These are phyloP conservation scores for Trichosanthes cucumerina DNA, from an alignment of 306 rosid genomes.

Conservation along the genomic window DNA sequence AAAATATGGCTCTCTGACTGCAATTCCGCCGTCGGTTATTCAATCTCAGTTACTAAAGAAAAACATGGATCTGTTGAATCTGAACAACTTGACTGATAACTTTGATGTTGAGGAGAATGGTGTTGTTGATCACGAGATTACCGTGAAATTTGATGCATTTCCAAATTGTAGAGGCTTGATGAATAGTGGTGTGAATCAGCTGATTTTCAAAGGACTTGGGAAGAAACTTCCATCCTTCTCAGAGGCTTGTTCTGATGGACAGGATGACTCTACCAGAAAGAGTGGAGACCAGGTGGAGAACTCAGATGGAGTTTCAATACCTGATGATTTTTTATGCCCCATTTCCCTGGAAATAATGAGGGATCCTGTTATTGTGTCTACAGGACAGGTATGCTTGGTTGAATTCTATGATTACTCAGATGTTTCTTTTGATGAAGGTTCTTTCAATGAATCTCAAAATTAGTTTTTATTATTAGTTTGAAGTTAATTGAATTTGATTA, in stretches of 20 bases:
- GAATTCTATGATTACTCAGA: neutral
- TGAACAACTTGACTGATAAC: conserved; percentile 27
- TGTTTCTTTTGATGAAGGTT: neutral
- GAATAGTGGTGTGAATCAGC: conserved; percentile 24
- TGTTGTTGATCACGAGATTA: conserved; percentile 21
- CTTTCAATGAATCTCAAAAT: too few species aligned
- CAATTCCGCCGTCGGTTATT: conserved; percentile 32
- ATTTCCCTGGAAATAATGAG: conserved; percentile 93
- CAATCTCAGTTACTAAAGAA: conserved; percentile 39
- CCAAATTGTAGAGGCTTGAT: conserved; percentile 22
- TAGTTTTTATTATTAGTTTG: too few species aligned
- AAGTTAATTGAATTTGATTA: too few species aligned
- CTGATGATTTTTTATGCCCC: conserved; percentile 93
- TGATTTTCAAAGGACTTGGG: conserved; percentile 25
- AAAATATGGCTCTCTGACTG: conserved; percentile 52
- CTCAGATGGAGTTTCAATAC: conserved; percentile 48
- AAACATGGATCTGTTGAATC: conserved; percentile 31
- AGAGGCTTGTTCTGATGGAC: conserved; percentile 30
- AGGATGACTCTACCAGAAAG: conserved; percentile 25
- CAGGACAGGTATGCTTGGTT: conserved; percentile 70
- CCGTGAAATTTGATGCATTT: conserved; percentile 30
- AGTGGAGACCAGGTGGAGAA: conserved; percentile 39
- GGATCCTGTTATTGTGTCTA: conserved; percentile 96
- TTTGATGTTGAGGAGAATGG: conserved; percentile 32
- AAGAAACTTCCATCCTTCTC: conserved; percentile 34